Percentiles rank a stretch among this genome's conserved stretches.
Evolutionary conservation across 2,329 filamentous ascomycete genomes (phyloP).

Genomic region (Neonectria magnoliae): DNA sequence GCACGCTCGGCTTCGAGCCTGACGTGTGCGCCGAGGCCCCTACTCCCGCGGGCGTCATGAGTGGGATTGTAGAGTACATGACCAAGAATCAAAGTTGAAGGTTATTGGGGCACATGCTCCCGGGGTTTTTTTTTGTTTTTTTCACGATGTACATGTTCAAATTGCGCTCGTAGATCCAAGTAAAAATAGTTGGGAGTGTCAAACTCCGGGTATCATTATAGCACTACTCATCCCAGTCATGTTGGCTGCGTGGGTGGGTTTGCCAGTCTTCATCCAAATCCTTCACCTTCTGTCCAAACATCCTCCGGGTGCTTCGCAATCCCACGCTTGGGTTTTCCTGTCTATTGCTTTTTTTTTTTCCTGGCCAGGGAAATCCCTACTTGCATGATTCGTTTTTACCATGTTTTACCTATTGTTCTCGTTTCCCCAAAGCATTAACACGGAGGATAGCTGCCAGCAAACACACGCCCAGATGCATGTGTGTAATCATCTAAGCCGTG

Average conservation of each 20-base stretch:
- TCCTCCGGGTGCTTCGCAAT: neutral
- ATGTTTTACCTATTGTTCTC: neutral
- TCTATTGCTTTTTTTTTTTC: neutral
- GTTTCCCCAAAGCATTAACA: neutral
- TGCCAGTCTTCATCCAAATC: neutral
- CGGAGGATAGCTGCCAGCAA: neutral
- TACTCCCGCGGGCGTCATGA: constrained; percentile 80
- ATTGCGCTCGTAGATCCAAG: neutral
- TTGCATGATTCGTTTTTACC: neutral
- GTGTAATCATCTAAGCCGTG: neutral
- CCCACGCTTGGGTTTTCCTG: neutral
- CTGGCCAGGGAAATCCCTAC: no score
- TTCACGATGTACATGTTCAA: neutral
- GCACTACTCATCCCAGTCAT: constrained; percentile 28
- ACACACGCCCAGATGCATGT: neutral
- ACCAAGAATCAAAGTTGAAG: constrained; percentile 27
- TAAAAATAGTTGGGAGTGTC: constrained; percentile 36
- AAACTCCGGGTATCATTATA: constrained; percentile 44
- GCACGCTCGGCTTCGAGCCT: constrained; percentile 72
- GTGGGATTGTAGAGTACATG: constrained; percentile 66
- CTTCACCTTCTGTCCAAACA: neutral
- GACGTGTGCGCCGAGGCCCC: constrained; percentile 86
- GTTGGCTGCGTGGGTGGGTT: neutral
- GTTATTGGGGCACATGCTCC: constrained; percentile 10
- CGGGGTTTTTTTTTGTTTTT: neutral